Conservation (phyloP, 352 stramenopile species). For the Phytophthora foliorum region DNA sequence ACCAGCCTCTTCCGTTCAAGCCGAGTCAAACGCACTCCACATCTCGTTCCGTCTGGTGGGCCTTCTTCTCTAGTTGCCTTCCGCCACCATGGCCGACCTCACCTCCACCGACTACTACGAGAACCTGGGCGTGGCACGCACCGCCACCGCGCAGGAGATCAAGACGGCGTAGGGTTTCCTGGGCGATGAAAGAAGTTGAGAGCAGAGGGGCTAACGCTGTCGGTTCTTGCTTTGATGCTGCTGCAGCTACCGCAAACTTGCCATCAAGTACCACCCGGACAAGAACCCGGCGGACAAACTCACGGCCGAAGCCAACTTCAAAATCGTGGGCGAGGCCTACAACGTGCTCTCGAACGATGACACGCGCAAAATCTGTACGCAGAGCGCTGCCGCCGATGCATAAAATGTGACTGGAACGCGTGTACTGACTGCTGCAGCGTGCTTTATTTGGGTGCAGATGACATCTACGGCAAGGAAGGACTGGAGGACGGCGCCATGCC, state of each 20-base stretch:
- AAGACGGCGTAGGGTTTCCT: slow-evolving; percentile 78
- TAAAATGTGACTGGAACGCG: neutral
- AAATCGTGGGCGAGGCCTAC: slow-evolving; percentile 95
- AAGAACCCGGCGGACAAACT: slow-evolving; percentile 91
- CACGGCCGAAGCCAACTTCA: slow-evolving; percentile 93
- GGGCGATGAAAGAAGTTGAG: neutral
- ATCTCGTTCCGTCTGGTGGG: slow-evolving; percentile 10
- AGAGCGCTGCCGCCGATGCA: neutral
- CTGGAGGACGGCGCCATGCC: slow-evolving; percentile 86
- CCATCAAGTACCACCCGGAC: slow-evolving; percentile 95
- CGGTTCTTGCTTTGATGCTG: slow-evolving; percentile 3
- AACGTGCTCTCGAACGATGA: slow-evolving; percentile 94
- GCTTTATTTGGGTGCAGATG: slow-evolving; percentile 59
- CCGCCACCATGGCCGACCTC: slow-evolving; percentile 55
- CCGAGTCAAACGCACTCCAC: slow-evolving; percentile 7
- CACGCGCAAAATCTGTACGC: slow-evolving; percentile 90
- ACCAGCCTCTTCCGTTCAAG: slow-evolving; percentile 21
- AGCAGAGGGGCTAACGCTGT: neutral
- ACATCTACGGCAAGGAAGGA: slow-evolving; percentile 94
- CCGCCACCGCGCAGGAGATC: slow-evolving; percentile 81
- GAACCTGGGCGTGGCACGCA: slow-evolving; percentile 80
- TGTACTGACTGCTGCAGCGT: slow-evolving; percentile 12
- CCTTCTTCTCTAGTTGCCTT: slow-evolving; percentile 6
- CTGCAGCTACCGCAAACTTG: slow-evolving; percentile 90
- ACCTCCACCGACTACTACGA: slow-evolving; percentile 88